These are phyloP conservation scores for Metschnikowia gruessii DNA, from an alignment of 805 yeast genomes.

Conservation along the genomic window DNA sequence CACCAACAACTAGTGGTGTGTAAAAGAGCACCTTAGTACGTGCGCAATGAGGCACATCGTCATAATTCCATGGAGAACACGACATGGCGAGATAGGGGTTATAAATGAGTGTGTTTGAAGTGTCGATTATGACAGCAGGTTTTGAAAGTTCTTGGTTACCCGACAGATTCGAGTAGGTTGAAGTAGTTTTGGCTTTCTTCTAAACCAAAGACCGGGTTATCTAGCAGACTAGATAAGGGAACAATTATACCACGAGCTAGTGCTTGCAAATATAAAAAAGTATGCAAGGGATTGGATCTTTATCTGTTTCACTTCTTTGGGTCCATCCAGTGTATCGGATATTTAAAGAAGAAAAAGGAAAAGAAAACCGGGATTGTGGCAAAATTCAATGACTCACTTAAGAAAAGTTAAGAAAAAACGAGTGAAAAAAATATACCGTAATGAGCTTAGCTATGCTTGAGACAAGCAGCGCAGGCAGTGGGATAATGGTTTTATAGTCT, in stretches of 20 bases:
- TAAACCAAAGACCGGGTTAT: too few species aligned
- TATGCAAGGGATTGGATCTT: background rate
- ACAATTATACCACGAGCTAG: background rate
- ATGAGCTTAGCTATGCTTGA: background rate
- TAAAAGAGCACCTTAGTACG: constrained; percentile 39
- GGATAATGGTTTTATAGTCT: background rate
- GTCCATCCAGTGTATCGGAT: too few species aligned
- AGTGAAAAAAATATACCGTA: background rate
- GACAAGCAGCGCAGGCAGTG: background rate
- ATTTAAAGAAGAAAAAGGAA: background rate
- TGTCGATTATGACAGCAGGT: background rate
- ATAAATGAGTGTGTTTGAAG: background rate
- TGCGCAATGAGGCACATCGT: constrained; percentile 57
- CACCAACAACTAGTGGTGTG: constrained; percentile 30
- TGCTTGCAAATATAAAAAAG: background rate
- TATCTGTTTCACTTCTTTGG: too few species aligned
- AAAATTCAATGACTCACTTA: background rate
- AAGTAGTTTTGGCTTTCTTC: too few species aligned
- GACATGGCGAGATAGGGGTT: constrained; percentile 7
- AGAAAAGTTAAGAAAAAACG: background rate
- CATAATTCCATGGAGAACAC: constrained; percentile 51
- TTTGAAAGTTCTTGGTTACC: too few species aligned
- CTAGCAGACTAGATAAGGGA: background rate
- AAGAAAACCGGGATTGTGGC: background rate
- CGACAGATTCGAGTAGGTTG: too few species aligned